Evolutionary conservation across 2,329 filamentous ascomycete species (phyloP).

Genomic region (Colletotrichum eremochloae): DNA sequence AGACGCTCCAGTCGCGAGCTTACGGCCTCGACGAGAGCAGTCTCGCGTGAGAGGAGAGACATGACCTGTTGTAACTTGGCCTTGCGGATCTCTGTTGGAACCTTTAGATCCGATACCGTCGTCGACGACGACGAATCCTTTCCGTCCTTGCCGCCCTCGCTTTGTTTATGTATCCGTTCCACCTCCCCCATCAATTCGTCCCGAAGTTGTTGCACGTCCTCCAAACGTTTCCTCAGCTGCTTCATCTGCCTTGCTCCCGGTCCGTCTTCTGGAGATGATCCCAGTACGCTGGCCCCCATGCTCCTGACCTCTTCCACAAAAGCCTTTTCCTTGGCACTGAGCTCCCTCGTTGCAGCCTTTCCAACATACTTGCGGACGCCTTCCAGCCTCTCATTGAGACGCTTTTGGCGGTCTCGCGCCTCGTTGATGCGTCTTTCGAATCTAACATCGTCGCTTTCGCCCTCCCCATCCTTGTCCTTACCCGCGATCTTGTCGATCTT

Average conservation of each 20-base stretch:
- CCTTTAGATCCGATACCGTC: conserved; percentile 59
- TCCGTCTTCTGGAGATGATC: conserved; percentile 39
- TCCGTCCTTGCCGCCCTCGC: conserved; percentile 42
- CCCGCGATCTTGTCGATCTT: conserved; percentile 77
- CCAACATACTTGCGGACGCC: conserved; percentile 62
- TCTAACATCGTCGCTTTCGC: conserved; percentile 66
- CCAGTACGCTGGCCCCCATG: conserved; percentile 65
- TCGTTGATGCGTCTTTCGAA: conserved; percentile 70
- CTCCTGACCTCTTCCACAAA: conserved; percentile 64
- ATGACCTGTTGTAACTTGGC: conserved; percentile 75
- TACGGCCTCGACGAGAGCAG: conserved; percentile 76
- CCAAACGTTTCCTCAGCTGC: conserved; percentile 68
- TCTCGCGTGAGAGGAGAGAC: conserved; percentile 73
- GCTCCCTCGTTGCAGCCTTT: conserved; percentile 57
- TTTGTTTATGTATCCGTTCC: conserved; percentile 55
- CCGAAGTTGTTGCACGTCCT: conserved; percentile 67
- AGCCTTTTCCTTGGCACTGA: conserved; percentile 60
- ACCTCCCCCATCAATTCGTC: conserved; percentile 67
- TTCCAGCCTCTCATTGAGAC: conserved; percentile 72
- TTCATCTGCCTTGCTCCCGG: conserved; percentile 49
- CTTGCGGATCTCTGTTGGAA: conserved; percentile 72
- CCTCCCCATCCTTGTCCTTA: conserved; percentile 65
- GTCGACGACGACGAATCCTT: conserved; percentile 50
- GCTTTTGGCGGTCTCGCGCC: conserved; percentile 68
- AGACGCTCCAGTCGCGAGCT: conserved; percentile 73